phyloP scores from a whole-genome alignment of 805 yeast genomes.

The Debaryomyces hansenii region DNA sequence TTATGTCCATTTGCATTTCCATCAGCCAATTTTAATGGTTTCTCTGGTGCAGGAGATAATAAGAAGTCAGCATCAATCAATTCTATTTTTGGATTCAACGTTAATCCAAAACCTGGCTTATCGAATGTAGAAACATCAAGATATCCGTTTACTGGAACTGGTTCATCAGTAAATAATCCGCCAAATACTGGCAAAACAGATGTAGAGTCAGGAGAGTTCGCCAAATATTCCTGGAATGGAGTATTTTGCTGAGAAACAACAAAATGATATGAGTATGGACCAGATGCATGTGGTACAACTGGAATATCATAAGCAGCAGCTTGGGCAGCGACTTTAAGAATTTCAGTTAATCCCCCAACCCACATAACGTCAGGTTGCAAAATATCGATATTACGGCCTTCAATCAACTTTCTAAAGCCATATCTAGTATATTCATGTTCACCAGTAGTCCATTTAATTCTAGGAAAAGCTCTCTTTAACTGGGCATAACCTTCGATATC shows the following conservation, averaged over 20 bases:
- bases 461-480: constrained; percentile 47
- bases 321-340: constrained; percentile 45
- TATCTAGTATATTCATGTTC: constrained; percentile 54
- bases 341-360: constrained; percentile 54
- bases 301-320: constrained; percentile 56
- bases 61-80: constrained; percentile 40
- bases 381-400: constrained; percentile 48
- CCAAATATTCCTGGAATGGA: constrained; percentile 53
- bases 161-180: constrained; percentile 45
- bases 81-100: constrained; percentile 43
- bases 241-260: constrained; percentile 50
- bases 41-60: constrained; percentile 41
- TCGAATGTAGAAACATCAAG: constrained; percentile 40
- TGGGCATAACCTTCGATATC: constrained; percentile 49
- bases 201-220: constrained; percentile 49
- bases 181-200: constrained; percentile 50
- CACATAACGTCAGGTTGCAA: constrained; percentile 56
- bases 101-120: constrained; percentile 52
- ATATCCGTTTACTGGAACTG: constrained; percentile 46
- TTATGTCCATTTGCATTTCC: no score
- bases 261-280: constrained; percentile 52
- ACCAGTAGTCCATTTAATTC: constrained; percentile 51
- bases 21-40: constrained; percentile 22
- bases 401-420: constrained; percentile 51
- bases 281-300: constrained; percentile 55